Evolutionary conservation across 1,284 basidiomycete genomes (phyloP).

Genomic region (Apiotrichum siamense): DNA sequence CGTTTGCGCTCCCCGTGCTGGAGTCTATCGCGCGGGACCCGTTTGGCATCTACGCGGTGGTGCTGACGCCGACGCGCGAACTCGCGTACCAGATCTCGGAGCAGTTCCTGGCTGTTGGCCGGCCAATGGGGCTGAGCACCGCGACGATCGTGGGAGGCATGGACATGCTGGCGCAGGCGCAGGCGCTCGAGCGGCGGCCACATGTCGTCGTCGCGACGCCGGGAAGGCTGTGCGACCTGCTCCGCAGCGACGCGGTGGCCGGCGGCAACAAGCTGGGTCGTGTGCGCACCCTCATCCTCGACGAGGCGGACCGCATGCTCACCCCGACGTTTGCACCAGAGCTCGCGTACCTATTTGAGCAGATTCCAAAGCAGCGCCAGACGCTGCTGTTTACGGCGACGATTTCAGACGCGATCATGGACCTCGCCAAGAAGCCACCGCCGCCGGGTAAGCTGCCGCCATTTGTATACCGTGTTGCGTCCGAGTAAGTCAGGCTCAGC

Average conservation of each 20-base stretch:
- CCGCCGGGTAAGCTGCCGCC: slow-evolving; percentile 76
- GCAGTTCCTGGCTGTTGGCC: slow-evolving; percentile 88
- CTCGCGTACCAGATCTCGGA: slow-evolving; percentile 95
- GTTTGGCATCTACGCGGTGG: slow-evolving; percentile 86
- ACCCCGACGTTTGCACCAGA: slow-evolving; percentile 87
- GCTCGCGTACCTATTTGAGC: slow-evolving; percentile 68
- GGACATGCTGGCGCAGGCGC: slow-evolving; percentile 95
- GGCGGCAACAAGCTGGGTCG: slow-evolving; percentile 73
- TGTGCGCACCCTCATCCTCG: slow-evolving; percentile 83
- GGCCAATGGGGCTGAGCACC: slow-evolving; percentile 70
- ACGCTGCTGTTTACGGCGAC: slow-evolving; percentile 97
- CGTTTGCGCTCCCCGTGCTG: slow-evolving; percentile 91
- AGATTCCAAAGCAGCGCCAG: slow-evolving; percentile 78
- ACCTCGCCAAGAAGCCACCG: slow-evolving; percentile 66
- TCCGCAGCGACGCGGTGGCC: slow-evolving; percentile 63
- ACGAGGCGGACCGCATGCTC: slow-evolving; percentile 92
- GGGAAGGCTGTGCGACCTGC: slow-evolving; percentile 86
- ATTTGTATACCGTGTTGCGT: slow-evolving; percentile 76
- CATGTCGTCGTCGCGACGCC: slow-evolving; percentile 96
- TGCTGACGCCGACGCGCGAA: slow-evolving; percentile 91
- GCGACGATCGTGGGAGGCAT: slow-evolving; percentile 93
- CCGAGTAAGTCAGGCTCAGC: slow-evolving; percentile 54
- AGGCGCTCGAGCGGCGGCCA: slow-evolving; percentile 76
- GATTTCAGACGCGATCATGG: slow-evolving; percentile 78
- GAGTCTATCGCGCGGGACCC: slow-evolving; percentile 83